These are phyloP conservation scores for Blastocystis sp. DNA, from an alignment of 352 stramenopile species.

Conservation along the genomic window DNA sequence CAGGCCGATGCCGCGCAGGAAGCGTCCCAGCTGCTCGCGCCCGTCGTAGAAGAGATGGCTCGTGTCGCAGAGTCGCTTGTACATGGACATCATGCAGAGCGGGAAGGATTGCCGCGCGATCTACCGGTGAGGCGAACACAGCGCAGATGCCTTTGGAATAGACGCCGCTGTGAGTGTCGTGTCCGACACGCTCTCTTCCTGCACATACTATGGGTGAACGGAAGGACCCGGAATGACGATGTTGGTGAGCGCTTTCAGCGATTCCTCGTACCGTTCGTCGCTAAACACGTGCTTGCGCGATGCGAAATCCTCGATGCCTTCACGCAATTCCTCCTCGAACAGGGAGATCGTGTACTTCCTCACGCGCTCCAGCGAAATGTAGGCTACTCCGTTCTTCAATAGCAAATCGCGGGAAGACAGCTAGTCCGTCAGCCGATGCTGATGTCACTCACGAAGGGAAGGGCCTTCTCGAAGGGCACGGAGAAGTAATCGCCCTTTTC, in stretches of 20 bases:
- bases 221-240: not conserved
- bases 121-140: not conserved
- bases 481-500: not conserved
- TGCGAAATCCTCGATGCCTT: conserved; percentile 4
- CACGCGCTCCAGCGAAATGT: not conserved
- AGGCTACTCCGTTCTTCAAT: not conserved
- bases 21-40: conserved; percentile 80
- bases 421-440: not conserved
- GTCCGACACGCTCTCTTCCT: not conserved
- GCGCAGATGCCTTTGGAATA: not conserved
- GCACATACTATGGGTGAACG: not conserved
- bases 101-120: conserved; percentile 73
- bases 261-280: conserved; percentile 7
- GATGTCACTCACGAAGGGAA: not conserved
- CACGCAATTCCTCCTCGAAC: conserved; percentile 34
- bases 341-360: conserved; percentile 4
- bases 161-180: not conserved
- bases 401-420: not conserved
- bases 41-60: conserved; percentile 84
- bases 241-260: conserved; percentile 15
- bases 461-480: conserved; percentile 10
- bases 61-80: conserved; percentile 77
- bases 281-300: conserved; percentile 3
- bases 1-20: conserved; percentile 78
- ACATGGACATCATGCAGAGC: conserved; percentile 80